Evolutionary conservation across 2,329 filamentous ascomycete species (phyloP).

Genomic region (Pseudogymnoascus sp.): DNA sequence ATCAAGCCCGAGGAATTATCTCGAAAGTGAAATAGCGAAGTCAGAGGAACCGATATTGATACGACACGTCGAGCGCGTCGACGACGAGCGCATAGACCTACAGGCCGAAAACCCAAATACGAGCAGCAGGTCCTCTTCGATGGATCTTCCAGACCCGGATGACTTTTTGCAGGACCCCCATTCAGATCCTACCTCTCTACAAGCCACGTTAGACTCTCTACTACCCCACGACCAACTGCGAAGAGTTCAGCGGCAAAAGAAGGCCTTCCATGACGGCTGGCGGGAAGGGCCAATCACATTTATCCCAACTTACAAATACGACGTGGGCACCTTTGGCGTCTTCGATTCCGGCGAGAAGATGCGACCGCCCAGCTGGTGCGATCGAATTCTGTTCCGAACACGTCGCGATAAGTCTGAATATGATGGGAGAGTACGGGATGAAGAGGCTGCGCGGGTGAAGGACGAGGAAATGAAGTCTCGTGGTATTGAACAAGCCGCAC

Average conservation of each 20-base stretch:
- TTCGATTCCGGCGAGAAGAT: slow-evolving; percentile 97
- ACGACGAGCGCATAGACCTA: slow-evolving; percentile 34
- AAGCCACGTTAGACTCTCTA: slow-evolving; percentile 80
- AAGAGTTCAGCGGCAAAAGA: slow-evolving; percentile 65
- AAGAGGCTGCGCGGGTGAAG: slow-evolving; percentile 59
- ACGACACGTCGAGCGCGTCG: slow-evolving; percentile 37
- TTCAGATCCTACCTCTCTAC: slow-evolving; percentile 76
- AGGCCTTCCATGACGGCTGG: slow-evolving; percentile 88
- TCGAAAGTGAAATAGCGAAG: slow-evolving; percentile 32
- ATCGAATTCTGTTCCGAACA: slow-evolving; percentile 83
- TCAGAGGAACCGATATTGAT: slow-evolving; percentile 47
- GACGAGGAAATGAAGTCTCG: slow-evolving; percentile 81
- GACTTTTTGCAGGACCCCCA: slow-evolving; percentile 62
- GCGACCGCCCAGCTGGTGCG: slow-evolving; percentile 91
- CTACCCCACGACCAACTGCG: slow-evolving; percentile 84
- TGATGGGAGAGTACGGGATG: slow-evolving; percentile 56
- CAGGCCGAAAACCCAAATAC: slow-evolving; percentile 23
- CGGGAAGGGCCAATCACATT: slow-evolving; percentile 82
- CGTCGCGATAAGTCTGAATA: slow-evolving; percentile 62
- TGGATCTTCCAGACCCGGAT: slow-evolving; percentile 52
- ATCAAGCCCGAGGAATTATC: slow-evolving; percentile 30
- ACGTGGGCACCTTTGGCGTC: slow-evolving; percentile 82
- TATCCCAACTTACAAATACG: slow-evolving; percentile 95
- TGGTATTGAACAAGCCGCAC: slow-evolving; percentile 64
- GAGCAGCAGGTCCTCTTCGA: slow-evolving; percentile 27